Conservation (phyloP, 345 rosid genomes). For the Melastoma malabathricum region DNA sequence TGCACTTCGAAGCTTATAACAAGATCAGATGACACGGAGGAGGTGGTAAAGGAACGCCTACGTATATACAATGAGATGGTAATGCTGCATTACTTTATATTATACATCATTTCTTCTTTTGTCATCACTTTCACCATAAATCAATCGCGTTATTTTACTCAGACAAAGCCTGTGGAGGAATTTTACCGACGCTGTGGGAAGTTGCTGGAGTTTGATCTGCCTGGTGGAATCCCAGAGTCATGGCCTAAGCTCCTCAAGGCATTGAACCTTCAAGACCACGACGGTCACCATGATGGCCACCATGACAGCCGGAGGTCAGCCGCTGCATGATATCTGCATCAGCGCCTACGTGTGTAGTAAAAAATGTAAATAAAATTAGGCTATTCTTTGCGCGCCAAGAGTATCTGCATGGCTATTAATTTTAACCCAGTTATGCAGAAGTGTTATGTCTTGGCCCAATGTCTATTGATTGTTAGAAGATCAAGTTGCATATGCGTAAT, state of each 20-base stretch:
- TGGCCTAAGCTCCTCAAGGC: slow-evolving; percentile 93
- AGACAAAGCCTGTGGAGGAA: slow-evolving; percentile 91
- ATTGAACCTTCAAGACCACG: slow-evolving; percentile 54
- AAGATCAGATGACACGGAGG: slow-evolving; percentile 86
- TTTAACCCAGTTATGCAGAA: slow-evolving; percentile 1
- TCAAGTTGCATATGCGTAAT: too few species aligned
- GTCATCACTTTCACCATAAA: not conserved
- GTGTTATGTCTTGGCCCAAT: too few species aligned
- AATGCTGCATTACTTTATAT: slow-evolving; percentile 3
- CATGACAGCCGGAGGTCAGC: slow-evolving; percentile 22
- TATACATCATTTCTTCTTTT: not conserved
- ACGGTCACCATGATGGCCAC: slow-evolving; percentile 32
- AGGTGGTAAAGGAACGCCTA: slow-evolving; percentile 78
- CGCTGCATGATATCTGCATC: slow-evolving; percentile 28
- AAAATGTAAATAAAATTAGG: slow-evolving; percentile 18
- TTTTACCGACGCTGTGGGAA: slow-evolving; percentile 67
- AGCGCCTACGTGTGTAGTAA: slow-evolving; percentile 6
- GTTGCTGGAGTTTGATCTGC: slow-evolving; percentile 77
- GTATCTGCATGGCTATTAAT: slow-evolving; percentile 19
- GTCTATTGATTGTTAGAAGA: too few species aligned
- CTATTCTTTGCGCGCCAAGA: slow-evolving; percentile 46
- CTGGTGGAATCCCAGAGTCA: slow-evolving; percentile 95
- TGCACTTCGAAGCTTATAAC: slow-evolving; percentile 74
- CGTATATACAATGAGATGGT: slow-evolving; percentile 68
- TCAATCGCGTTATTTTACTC: slow-evolving; percentile 13